These are phyloP conservation scores for Tephrocybe sp. DNA, from an alignment of 768 basidiomycete genomes.

Conservation along the genomic window DNA sequence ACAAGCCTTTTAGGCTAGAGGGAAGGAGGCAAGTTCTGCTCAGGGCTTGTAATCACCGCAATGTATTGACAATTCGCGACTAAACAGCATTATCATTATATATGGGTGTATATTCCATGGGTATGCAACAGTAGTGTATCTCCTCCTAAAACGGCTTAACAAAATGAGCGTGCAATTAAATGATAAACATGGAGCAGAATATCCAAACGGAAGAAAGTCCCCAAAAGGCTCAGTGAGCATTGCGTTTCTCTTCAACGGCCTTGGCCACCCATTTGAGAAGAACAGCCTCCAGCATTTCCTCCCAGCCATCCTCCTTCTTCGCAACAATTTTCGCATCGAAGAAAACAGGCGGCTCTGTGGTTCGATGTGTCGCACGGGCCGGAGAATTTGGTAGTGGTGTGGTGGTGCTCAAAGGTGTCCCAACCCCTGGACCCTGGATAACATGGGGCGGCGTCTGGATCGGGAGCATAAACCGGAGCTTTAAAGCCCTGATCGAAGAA, in stretches of 20 bases:
- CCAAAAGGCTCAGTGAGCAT: constrained; percentile 15
- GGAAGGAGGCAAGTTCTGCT: too few relatives aligned
- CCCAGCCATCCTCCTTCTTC: constrained; percentile 75
- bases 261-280: constrained; percentile 65
- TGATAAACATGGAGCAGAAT: too few relatives aligned
- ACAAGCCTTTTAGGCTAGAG: too few relatives aligned
- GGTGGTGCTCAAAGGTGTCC: constrained; percentile 16
- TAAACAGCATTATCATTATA: not conserved
- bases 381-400: constrained; percentile 28
- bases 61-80: too few relatives aligned
- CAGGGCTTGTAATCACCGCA: not conserved
- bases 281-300: constrained; percentile 67
- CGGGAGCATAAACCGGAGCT: constrained; percentile 76
- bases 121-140: not conserved
- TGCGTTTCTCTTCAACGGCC: constrained; percentile 63
- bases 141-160: not conserved
- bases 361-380: constrained; percentile 33
- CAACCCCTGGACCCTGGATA: constrained; percentile 16
- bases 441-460: constrained; percentile 51
- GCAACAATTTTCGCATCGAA: constrained; percentile 80
- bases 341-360: constrained; percentile 44
- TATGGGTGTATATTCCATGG: not conserved
- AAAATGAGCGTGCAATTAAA: too few relatives aligned
- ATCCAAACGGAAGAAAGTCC: too few relatives aligned
- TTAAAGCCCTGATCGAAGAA: constrained; percentile 57